Base-by-base conservation (phyloP, 1,284 basidiomycete genomes). In the Peniophora sp. region DNA sequence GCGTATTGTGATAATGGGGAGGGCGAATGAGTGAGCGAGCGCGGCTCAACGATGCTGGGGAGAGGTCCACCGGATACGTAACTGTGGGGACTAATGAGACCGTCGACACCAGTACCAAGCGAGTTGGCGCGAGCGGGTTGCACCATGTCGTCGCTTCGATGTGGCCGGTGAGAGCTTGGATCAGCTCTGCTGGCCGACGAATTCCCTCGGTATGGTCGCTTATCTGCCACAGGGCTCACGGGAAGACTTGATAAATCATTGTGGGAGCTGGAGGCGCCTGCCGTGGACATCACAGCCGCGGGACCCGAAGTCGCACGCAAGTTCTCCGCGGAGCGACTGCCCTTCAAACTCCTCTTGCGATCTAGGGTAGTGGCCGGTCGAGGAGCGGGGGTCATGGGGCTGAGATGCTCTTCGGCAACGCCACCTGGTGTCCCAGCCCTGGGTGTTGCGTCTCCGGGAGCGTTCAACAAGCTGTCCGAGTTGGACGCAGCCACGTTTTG, bases 191-290 rank as follows among this genome's bases (percentile, higher is more conserved):
- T 55, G 3, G 36, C 36, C 9, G 52, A 49, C 34, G 53, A 55
- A 53, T 56, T 54, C 20, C 17, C 58, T 51, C 11, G 64, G 32
- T 14, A 58, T 49, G 10, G 66, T 57, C 0, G 73, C 61, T 5
- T 5, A 32, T 12, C 27, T 12, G 27, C 12, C 8, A 66, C 62
- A 11, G 75, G 70, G n/a, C 77, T 66, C 24, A 62, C 63, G 2
- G 70, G 66, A 3, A 84, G 62, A 57, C 79, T 81, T 34, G 66
- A 59, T 14, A 74, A 61, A 57, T 81, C 85, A 36, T 76, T 76
- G 52, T 73, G 74, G 78, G 11, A 71, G 64, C 34, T 61, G 6
- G 27, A 32, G 27, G 27, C 27, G 27, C 27, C 27, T 62, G 15
- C 62, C 53, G 35, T 56, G 34, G 9, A 50, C 47, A 22, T 64